Evolutionary conservation across 352 stramenopile species (phyloP).

Genomic region (Globisporangium sylvaticum): DNA sequence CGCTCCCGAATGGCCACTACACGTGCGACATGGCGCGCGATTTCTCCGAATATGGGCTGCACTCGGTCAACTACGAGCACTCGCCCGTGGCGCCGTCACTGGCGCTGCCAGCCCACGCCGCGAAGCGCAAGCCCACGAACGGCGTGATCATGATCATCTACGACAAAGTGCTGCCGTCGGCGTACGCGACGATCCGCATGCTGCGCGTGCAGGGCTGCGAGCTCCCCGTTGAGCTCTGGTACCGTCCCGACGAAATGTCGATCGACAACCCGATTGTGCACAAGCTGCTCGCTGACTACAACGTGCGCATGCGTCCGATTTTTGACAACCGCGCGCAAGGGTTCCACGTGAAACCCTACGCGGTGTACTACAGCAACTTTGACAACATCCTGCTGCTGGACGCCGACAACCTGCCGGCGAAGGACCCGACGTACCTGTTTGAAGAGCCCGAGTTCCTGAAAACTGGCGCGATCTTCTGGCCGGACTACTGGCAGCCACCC

Average conservation of each 20-base stretch:
- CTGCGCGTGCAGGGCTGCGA: slow-evolving; percentile 72
- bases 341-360: slow-evolving; percentile 84
- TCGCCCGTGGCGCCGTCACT: slow-evolving; percentile 62
- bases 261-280: slow-evolving; percentile 80
- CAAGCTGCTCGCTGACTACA: slow-evolving; percentile 57
- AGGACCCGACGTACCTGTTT: slow-evolving; percentile 85
- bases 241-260: slow-evolving; percentile 81
- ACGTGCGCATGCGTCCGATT: slow-evolving; percentile 77
- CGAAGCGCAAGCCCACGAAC: slow-evolving; percentile 53
- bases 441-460: slow-evolving; percentile 67
- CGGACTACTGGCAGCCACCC: slow-evolving; percentile 76
- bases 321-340: slow-evolving; percentile 68
- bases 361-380: slow-evolving; percentile 85
- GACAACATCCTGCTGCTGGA: slow-evolving; percentile 82
- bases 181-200: slow-evolving; percentile 77
- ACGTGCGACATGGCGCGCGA: slow-evolving; percentile 78
- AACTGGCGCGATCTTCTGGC: slow-evolving; percentile 84
- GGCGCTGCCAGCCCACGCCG: slow-evolving; percentile 39
- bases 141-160: slow-evolving; percentile 86
- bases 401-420: slow-evolving; percentile 74
- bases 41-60: slow-evolving; percentile 80
- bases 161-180: slow-evolving; percentile 70
- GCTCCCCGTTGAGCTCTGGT: slow-evolving; percentile 83
- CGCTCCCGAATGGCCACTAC: slow-evolving; percentile 63
- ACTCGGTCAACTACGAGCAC: slow-evolving; percentile 69